A percentile compares a stretch with the other conserved stretches of the same genome.
These are phyloP conservation scores for Amesomyces nigricolor DNA, from an alignment of 2,329 filamentous ascomycete genomes.

Conservation along the genomic window DNA sequence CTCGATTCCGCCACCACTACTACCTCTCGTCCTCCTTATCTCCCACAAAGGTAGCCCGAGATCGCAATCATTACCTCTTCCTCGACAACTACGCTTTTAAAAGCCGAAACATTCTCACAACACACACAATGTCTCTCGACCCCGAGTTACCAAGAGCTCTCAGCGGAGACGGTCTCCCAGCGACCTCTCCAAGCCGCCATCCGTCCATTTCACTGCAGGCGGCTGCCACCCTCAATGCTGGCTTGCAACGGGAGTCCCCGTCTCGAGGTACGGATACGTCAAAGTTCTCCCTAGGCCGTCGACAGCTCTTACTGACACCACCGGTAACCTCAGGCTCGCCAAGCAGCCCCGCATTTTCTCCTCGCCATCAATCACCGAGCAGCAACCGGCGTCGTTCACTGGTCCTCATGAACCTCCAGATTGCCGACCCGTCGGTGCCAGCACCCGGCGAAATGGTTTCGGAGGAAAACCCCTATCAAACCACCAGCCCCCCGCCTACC, in stretches of 20 bases:
- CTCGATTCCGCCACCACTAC: background rate
- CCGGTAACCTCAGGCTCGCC: slow-evolving; percentile 41
- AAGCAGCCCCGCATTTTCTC: slow-evolving; percentile 43
- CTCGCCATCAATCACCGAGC: slow-evolving; percentile 42
- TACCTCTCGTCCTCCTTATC: background rate
- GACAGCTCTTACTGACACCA: background rate
- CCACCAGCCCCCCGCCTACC: slow-evolving; percentile 42
- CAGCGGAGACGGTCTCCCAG: slow-evolving; percentile 45
- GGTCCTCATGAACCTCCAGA: slow-evolving; percentile 66
- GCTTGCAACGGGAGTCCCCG: slow-evolving; percentile 58
- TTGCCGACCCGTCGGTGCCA: slow-evolving; percentile 65
- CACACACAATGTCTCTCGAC: slow-evolving; percentile 33
- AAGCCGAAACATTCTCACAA: slow-evolving; percentile 3
- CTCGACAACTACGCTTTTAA: slow-evolving; percentile 29
- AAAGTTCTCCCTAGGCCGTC: background rate
- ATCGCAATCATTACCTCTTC: slow-evolving; percentile 47
- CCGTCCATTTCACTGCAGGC: slow-evolving; percentile 68
- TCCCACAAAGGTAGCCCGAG: background rate
- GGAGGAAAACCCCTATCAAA: slow-evolving; percentile 34
- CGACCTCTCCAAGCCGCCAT: slow-evolving; percentile 54
- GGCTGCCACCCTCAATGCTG: slow-evolving; percentile 70
- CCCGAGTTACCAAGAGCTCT: slow-evolving; percentile 26
- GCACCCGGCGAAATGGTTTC: slow-evolving; percentile 62
- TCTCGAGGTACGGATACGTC: slow-evolving; percentile 42
- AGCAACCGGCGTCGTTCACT: slow-evolving; percentile 58